These are phyloP conservation scores for Trichoderma sp. DNA, from an alignment of 2,329 filamentous ascomycete species.

Conservation along the genomic window DNA sequence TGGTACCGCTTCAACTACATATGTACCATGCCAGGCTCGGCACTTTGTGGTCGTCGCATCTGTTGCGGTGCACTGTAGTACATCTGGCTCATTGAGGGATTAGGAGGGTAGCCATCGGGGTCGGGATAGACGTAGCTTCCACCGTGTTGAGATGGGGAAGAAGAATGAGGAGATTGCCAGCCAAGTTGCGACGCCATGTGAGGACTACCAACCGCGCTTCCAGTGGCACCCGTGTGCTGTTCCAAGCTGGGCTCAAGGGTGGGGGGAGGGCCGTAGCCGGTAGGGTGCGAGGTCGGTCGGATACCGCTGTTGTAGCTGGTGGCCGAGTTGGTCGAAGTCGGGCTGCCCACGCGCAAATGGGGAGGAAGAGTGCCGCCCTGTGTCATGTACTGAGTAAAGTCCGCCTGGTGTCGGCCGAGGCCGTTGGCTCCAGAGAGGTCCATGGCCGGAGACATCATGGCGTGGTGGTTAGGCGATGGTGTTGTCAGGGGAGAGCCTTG, in stretches of 20 bases:
- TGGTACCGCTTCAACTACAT: conserved; percentile 39
- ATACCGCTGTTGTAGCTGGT: conserved; percentile 53
- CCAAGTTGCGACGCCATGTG: conserved; percentile 74
- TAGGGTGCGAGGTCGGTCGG: conserved; percentile 83
- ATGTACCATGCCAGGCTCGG: conserved; percentile 60
- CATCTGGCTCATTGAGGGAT: conserved; percentile 64
- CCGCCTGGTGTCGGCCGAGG: conserved; percentile 63
- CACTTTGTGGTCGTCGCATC: conserved; percentile 73
- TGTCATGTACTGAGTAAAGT: conserved; percentile 69
- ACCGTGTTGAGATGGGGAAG: conserved; percentile 68
- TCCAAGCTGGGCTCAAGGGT: conserved; percentile 85
- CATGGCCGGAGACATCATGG: conserved; percentile 73
- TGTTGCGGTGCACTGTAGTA: conserved; percentile 68
- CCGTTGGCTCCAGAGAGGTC: conserved; percentile 69
- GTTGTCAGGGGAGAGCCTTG: conserved; percentile 76
- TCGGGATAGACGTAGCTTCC: conserved; percentile 79
- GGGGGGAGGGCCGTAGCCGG: conserved; percentile 76
- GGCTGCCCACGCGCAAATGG: conserved; percentile 76
- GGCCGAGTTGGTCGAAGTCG: conserved; percentile 66
- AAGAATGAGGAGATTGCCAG: conserved; percentile 82
- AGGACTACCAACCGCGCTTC: conserved; percentile 79
- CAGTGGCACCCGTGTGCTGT: conserved; percentile 65
- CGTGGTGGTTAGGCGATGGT: conserved; percentile 78
- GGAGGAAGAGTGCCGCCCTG: conserved; percentile 76
- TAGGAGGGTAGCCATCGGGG: conserved; percentile 67